Base-by-base conservation (phyloP, 2,329 filamentous ascomycete genomes). In the Macrophomina phaseolina region DNA sequence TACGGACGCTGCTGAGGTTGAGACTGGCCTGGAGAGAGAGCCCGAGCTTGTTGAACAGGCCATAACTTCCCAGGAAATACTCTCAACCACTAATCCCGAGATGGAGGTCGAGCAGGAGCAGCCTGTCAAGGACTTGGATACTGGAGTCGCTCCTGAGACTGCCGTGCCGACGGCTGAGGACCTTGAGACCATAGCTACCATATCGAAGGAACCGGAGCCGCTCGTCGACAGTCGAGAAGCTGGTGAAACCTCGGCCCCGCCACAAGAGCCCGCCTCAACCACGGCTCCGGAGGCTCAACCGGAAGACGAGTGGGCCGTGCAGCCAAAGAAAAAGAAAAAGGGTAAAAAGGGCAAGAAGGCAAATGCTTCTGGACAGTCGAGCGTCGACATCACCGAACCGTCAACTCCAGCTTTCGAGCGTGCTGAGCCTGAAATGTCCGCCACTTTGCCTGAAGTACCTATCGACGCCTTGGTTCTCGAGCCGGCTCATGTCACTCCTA, bases 261-360 rank as follows among this genome's bases (percentile, higher is more conserved):
- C 38, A 32, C 23, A 45, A n/a, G 38, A 46, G 28, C 14, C 18
- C 4, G 16, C 8, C 11, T 14, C 8, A 6, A 18, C 18, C 3
- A 36, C 16, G 12, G 14, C 51, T 38, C n/a, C n/a, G 12, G 58
- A 51, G 28, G 46, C 45, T 14, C 38, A 46, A 9, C 61, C 61
- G 3, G 48, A 64, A 34, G 61, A 64, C 1, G 38, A 64, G 12
- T 53, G 61, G 48, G 9, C 61, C 7, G 16, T 53, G 12, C 18
- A 52, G 36, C 61, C 61, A 5, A 40, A 36, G 30, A 60, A 60
- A 36, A 52, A 53, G 38, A 68, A 67, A 58, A 68, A 64, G 32
- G 45, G 45, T 5, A 67, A 67, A 36, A 65, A 48, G 16, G 36
- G 18, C 34, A 66, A 67, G 32, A 58, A 40, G 23, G n/a, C 46